Evolutionary conservation across 2,329 filamentous ascomycete species (phyloP).

Genomic region (Alternaria sp.): DNA sequence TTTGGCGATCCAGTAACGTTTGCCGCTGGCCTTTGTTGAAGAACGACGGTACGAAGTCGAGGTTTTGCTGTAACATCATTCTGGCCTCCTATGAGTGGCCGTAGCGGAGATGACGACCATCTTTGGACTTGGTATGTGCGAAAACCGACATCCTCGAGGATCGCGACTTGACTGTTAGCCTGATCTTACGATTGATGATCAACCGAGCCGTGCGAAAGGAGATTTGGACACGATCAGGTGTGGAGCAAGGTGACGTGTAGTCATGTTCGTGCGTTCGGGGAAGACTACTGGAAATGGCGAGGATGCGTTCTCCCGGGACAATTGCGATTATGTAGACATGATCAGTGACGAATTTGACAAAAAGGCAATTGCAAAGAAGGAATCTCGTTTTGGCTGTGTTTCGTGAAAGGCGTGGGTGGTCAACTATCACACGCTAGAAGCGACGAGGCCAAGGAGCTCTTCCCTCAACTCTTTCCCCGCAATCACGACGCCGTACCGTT

Average conservation of each 20-base stretch:
- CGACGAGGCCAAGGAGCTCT: neutral
- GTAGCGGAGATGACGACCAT: neutral
- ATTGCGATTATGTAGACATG: neutral
- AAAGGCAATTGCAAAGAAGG: neutral
- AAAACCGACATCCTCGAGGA: neutral
- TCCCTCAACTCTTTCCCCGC: neutral
- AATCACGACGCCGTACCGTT: neutral
- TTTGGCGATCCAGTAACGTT: too few species aligned
- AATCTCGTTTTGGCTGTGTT: neutral
- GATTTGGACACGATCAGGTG: neutral
- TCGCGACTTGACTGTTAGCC: neutral
- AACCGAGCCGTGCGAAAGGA: neutral
- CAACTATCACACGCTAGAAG: neutral
- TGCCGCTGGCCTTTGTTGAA: too few species aligned
- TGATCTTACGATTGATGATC: neutral
- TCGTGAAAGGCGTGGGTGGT: neutral
- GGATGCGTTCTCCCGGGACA: neutral
- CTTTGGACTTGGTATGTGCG: neutral
- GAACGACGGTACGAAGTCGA: neutral
- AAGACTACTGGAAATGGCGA: neutral
- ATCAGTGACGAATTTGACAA: neutral
- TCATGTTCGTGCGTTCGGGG: neutral
- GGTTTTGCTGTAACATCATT: neutral
- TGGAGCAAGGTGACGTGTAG: neutral
- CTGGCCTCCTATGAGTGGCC: neutral